These are phyloP conservation scores for Pyrrhoderma noxium DNA, from an alignment of 1,284 basidiomycete species.

Conservation along the genomic window DNA sequence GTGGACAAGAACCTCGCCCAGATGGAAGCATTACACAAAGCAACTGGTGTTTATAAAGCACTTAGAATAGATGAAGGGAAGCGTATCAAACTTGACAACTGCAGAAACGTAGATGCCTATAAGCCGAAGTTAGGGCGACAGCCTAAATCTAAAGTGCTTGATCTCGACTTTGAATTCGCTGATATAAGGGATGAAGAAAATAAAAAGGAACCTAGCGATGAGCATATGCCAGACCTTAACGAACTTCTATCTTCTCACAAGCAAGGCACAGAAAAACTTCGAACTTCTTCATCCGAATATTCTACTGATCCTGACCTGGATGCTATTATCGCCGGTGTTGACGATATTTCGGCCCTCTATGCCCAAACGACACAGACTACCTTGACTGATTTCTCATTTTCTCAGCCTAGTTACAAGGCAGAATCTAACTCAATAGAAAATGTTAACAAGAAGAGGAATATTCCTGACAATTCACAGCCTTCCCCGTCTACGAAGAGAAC, in stretches of 20 bases:
- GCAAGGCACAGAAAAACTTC: background rate
- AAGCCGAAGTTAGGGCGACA: conserved; percentile 24
- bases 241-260: conserved; percentile 26
- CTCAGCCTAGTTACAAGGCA: background rate
- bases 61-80: conserved; percentile 35
- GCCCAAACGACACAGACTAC: conserved; percentile 3
- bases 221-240: conserved; percentile 41
- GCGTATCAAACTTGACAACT: conserved; percentile 39
- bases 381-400: conserved; percentile 15
- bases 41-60: conserved; percentile 35
- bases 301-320: conserved; percentile 36
- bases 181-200: conserved; percentile 35
- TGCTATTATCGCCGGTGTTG: conserved; percentile 27
- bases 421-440: no score
- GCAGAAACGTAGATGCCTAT: background rate
- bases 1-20: conserved; percentile 29
- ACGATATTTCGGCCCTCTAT: conserved; percentile 15
- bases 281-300: conserved; percentile 22
- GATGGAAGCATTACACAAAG: conserved; percentile 40
- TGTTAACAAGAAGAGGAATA: no score
- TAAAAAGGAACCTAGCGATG: conserved; percentile 32
- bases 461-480: no score
- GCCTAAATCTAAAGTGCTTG: conserved; percentile 11
- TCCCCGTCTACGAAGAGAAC: conserved; percentile 1
- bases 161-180: conserved; percentile 49